Base-by-base conservation (phyloP, 495 filamentous ascomycete genomes). In the Lichenothelia convexa region DNA sequence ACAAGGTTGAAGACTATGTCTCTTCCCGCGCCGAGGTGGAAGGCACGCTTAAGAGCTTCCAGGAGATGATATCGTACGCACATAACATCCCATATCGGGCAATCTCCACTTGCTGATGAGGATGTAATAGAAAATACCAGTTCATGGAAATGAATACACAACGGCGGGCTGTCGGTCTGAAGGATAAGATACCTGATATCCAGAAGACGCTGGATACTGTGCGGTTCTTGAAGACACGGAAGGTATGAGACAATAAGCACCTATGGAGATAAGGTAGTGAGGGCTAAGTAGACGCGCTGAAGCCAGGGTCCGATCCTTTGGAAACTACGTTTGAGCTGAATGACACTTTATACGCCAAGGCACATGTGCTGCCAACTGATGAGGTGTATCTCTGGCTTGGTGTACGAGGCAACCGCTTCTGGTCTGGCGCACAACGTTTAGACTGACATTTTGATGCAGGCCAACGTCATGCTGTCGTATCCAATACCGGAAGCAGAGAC, bases 321-420 rank as follows among this genome's bases (percentile, higher is more conserved):
- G 79, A 94, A 55, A 81, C 91, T 23, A 89, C 78, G 16, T 97
- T 94, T 46, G 85, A 93, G 61, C 64, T 97, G 17, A 94, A 94
- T 62, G 85, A 94, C 52, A 97, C 89, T 9, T 67, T 97, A 13
- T 91, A 83, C 52, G 85, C 89, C 30, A 87, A 82, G 48, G 89
- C 91, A 12, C 60, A 67, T 7, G 68, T 97, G 40, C 73, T 73
- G 19, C 70, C 74, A 9, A 85, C 81, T 0, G 79, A 93, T 8
- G 89, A 97, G 56, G 89, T 97, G 3, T 94, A 92, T 55, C 62
- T 97, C 34, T 97, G 89, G 89, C 67, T 97, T 18, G 89, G 89
- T 15, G 76, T 78, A 66, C 16, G 68, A n/a, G n/a, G n/a, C n/a
- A n/a, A 51, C 18, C 18, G 41, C 18, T 16, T 21, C 8, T n/a